These are phyloP conservation scores for Scytalidium sp. DNA, from an alignment of 2,329 filamentous ascomycete genomes.

Conservation along the genomic window DNA sequence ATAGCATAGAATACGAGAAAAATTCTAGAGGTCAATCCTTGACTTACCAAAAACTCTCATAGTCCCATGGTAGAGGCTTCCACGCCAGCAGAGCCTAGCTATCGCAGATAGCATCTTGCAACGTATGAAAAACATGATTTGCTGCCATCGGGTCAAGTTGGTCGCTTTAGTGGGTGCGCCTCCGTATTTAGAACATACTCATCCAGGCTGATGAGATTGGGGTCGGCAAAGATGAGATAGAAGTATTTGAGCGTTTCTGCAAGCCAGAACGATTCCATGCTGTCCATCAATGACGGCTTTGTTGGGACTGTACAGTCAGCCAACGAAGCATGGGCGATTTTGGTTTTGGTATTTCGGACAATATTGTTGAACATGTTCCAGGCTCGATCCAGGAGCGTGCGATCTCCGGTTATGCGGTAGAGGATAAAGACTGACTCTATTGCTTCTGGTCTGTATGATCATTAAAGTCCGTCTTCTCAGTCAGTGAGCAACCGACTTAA, in stretches of 20 bases:
- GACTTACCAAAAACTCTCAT: not conserved
- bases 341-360: slow-evolving; percentile 34
- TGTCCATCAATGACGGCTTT: slow-evolving; percentile 42
- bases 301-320: slow-evolving; percentile 29
- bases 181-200: slow-evolving; percentile 54
- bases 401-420: slow-evolving; percentile 19
- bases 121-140: no score
- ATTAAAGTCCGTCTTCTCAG: not conserved
- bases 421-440: slow-evolving; percentile 67
- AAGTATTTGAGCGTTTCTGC: slow-evolving; percentile 77
- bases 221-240: slow-evolving; percentile 72
- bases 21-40: not conserved
- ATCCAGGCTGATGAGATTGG: slow-evolving; percentile 57
- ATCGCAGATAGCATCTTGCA: no score
- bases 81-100: no score
- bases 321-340: slow-evolving; percentile 36
- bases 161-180: slow-evolving; percentile 21
- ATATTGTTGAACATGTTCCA: slow-evolving; percentile 43
- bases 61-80: no score
- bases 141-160: no score
- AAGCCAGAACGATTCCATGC: slow-evolving; percentile 61
- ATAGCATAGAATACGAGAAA: not conserved
- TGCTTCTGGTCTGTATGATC: slow-evolving; percentile 48
- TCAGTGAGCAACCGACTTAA: not conserved
- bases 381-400: slow-evolving; percentile 33